Evolutionary conservation across 2,329 filamentous ascomycete genomes (phyloP).

Genomic region (Zymoseptoria ardabiliae): DNA sequence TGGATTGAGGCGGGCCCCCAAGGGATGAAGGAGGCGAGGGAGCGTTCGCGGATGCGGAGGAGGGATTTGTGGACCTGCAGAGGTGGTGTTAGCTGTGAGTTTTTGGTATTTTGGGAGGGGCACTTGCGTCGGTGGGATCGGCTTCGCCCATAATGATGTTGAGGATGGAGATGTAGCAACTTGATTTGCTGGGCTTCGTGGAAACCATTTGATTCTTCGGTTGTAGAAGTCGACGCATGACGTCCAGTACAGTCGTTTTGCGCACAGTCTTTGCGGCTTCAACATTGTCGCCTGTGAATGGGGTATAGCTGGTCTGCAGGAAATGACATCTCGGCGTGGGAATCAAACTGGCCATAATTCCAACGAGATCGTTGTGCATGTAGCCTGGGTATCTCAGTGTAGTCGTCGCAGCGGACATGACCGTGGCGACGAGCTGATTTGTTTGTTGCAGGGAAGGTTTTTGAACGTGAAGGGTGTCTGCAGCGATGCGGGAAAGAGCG

Average conservation of each 20-base stretch:
- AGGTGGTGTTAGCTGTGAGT: slow-evolving; percentile 1
- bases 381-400: slow-evolving; percentile 95
- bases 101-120: not conserved
- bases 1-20: slow-evolving; percentile 98
- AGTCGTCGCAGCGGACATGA: slow-evolving; percentile 97
- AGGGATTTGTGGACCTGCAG: slow-evolving; percentile 85
- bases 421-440: slow-evolving; percentile 89
- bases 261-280: slow-evolving; percentile 96
- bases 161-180: slow-evolving; percentile 97
- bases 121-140: slow-evolving; percentile 76
- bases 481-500: slow-evolving; percentile 85
- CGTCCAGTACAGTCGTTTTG: slow-evolving; percentile 95
- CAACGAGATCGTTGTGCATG: slow-evolving; percentile 99
- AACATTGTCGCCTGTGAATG: slow-evolving; percentile 92
- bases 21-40: slow-evolving; percentile 91
- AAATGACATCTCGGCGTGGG: slow-evolving; percentile 96
- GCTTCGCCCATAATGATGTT: slow-evolving; percentile 99
- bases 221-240: slow-evolving; percentile 91
- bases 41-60: slow-evolving; percentile 86
- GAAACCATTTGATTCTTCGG: slow-evolving; percentile 99
- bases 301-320: slow-evolving; percentile 96
- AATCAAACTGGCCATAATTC: slow-evolving; percentile 91
- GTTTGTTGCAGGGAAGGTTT: slow-evolving; percentile 95
- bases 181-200: slow-evolving; percentile 88
- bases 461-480: slow-evolving; percentile 88